These are phyloP conservation scores for Cordyceps cicadae DNA, from an alignment of 2,329 filamentous ascomycete genomes.

Conservation along the genomic window DNA sequence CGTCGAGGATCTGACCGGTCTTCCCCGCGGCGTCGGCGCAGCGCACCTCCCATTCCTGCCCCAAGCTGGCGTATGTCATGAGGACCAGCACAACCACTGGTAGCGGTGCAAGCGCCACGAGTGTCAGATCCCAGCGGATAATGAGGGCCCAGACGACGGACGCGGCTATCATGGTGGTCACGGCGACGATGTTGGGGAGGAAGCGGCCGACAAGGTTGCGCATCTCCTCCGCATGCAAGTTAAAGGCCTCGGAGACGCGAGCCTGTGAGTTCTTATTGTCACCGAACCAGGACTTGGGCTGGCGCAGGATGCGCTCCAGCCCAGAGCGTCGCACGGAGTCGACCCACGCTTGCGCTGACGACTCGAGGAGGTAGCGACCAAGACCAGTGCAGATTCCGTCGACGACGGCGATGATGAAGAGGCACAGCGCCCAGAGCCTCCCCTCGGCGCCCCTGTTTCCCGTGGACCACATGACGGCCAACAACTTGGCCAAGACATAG, in stretches of 20 bases:
- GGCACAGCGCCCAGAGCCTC: slow-evolving; percentile 58
- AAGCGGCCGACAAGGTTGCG: slow-evolving; percentile 74
- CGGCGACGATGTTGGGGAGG: slow-evolving; percentile 59
- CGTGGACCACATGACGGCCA: slow-evolving; percentile 58
- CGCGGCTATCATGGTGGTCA: slow-evolving; percentile 57
- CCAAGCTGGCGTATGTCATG: slow-evolving; percentile 55
- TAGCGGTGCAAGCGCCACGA: slow-evolving; percentile 62
- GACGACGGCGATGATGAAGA: slow-evolving; percentile 58
- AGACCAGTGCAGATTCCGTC: slow-evolving; percentile 60
- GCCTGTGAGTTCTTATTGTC: slow-evolving; percentile 54
- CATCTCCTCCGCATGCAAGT: slow-evolving; percentile 81
- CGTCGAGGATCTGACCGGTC: slow-evolving; percentile 52
- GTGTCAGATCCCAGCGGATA: slow-evolving; percentile 70
- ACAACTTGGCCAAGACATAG: slow-evolving; percentile 63
- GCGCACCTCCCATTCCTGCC: slow-evolving; percentile 61
- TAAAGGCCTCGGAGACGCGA: slow-evolving; percentile 62
- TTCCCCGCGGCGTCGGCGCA: slow-evolving; percentile 56
- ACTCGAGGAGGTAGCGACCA: slow-evolving; percentile 65
- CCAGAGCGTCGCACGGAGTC: slow-evolving; percentile 61
- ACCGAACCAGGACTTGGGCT: slow-evolving; percentile 68
- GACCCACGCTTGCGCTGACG: slow-evolving; percentile 67
- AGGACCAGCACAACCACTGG: slow-evolving; percentile 62
- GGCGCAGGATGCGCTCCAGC: slow-evolving; percentile 60
- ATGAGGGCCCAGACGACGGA: slow-evolving; percentile 66
- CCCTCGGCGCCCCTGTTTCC: slow-evolving; percentile 41